Base-by-base conservation (phyloP, 2,329 filamentous ascomycete species). In the Penicillium digitatum region DNA sequence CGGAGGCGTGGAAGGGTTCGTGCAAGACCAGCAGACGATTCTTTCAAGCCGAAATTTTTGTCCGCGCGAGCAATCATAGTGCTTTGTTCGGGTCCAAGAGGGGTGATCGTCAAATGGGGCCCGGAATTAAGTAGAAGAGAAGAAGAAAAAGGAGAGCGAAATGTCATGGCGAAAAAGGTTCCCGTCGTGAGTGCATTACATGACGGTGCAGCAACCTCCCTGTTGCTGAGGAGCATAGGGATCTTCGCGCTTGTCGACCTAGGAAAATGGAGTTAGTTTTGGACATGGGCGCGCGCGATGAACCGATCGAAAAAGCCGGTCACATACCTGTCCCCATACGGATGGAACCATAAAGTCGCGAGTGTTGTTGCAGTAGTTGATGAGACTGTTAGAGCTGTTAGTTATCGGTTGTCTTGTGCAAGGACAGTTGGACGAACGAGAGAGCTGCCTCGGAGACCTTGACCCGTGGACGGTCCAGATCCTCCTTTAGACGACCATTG, bases 311-410 rank as follows among this genome's bases (percentile, higher is more conserved):
- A 37, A 40, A 48, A 48, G 27, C 40, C 48, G 56, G 57, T 62
- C 59, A 64, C 69, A 68, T 79, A 86, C 84, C 58, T 87, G 84
- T 65, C 93, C 93, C 94, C 94, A 99, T 75, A 95, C 89, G 51
- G 91, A 95, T 48, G 92, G 92, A 54, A 97, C 92, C 94, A 99
- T 97, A 80, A 95, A 97, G 75, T 99, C 94, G 76, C 93, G 89
- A 67, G 94, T 96, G 76, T 90, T 92, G 77, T 95, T 95, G 78
- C 93, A 97, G 80, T 97, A 97, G 66, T 90, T 89, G 74, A 97
- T 97, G 74, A 97, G 89, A 76, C 94, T 99, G 71, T 62, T 56
- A 49, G 55, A 63, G 3, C 48, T n/a, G 46, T 55, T 32, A 54
- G 55, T 46, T 49, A 11, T 27, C 5, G 57, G 37, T 52, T 29